Percentiles rank a stretch among this genome's conserved stretches.
Evolutionary conservation across 164 flowering plant genomes (phyloP).

Genomic region (Vitis vinifera): DNA sequence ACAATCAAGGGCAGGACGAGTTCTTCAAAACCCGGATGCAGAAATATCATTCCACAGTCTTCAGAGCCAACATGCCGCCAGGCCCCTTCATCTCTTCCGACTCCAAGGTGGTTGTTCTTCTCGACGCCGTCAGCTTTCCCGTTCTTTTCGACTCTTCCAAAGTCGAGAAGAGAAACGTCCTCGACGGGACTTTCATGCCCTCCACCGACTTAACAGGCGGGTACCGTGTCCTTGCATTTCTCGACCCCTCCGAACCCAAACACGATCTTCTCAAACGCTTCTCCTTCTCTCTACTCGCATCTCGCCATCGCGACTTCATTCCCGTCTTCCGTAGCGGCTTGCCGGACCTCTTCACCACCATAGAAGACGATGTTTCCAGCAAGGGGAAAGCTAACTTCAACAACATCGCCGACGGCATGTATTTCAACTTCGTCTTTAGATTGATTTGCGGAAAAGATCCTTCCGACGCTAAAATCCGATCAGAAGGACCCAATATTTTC

Average conservation of each 20-base stretch:
- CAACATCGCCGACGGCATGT: constrained; percentile 12
- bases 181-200: constrained; percentile 30
- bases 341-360: constrained; percentile 8
- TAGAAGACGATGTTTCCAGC: constrained; percentile 12
- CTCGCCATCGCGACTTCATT: constrained; percentile 9
- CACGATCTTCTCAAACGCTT: constrained; percentile 18
- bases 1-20: constrained; percentile 23
- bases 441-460: constrained; percentile 14
- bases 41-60: constrained; percentile 25
- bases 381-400: constrained; percentile 21
- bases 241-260: constrained; percentile 26
- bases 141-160: constrained; percentile 26
- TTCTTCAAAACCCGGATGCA: constrained; percentile 17
- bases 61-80: constrained; percentile 28
- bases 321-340: constrained; percentile 12
- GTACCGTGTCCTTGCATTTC: constrained; percentile 19
- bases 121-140: constrained; percentile 23
- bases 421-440: constrained; percentile 19
- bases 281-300: constrained; percentile 9
- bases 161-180: constrained; percentile 22
- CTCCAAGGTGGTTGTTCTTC: constrained; percentile 15
- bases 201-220: constrained; percentile 27
- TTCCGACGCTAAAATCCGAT: constrained; percentile 11
- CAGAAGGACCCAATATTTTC: constrained; percentile 6
- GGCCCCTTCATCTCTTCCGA: constrained; percentile 28